Evolutionary conservation across 768 basidiomycete genomes (phyloP).

Genomic region (Suillus lakei): DNA sequence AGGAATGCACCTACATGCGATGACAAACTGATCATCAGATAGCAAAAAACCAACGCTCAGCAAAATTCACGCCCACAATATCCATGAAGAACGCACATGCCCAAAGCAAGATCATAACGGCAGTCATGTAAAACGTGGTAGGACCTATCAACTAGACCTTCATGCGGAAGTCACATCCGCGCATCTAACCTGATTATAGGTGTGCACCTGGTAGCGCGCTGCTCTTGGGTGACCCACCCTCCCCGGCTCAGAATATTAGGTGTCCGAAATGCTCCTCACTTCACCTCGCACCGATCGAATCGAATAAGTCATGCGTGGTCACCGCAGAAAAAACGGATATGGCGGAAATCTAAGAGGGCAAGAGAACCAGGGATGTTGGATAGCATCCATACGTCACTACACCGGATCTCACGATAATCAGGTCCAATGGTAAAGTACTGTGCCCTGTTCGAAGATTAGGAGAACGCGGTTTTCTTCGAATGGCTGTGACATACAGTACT

Average conservation of each 20-base stretch:
- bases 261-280: not conserved
- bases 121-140: constrained; percentile 87
- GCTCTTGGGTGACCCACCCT: no score
- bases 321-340: not conserved
- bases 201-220: no score
- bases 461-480: not conserved
- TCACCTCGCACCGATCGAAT: not conserved
- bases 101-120: constrained; percentile 80
- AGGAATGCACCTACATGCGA: constrained; percentile 70
- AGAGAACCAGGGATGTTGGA: not conserved
- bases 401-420: constrained; percentile 43
- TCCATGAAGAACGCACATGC: constrained; percentile 93
- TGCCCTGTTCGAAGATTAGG: constrained; percentile 47
- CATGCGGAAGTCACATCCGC: no score
- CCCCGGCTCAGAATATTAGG: no score
- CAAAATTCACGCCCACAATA: constrained; percentile 90
- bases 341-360: not conserved
- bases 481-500: constrained; percentile 47
- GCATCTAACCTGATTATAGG: no score
- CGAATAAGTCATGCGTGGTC: no score
- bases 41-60: constrained; percentile 36
- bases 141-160: no score
- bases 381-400: not conserved
- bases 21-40: not conserved
- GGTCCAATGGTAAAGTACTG: constrained; percentile 73